Percentiles rank a stretch among this genome's conserved stretches.
phyloP scores from a whole-genome alignment of 1,284 basidiomycete genomes.

The Tilletia walkeri region DNA sequence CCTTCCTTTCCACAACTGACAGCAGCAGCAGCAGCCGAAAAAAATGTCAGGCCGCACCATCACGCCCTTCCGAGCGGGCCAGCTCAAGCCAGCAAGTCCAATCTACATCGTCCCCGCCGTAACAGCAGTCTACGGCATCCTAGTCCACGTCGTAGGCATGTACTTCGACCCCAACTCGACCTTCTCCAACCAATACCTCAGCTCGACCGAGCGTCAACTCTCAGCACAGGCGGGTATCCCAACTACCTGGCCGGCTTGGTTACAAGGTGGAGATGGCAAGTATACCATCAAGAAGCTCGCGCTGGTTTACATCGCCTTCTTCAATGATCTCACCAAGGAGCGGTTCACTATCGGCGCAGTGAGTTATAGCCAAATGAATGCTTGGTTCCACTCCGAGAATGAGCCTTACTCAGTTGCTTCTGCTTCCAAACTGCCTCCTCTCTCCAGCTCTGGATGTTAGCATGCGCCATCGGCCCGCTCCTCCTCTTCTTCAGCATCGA shows the following conservation, averaged over 20 bases:
- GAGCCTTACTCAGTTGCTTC: neutral
- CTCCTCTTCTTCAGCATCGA: slow-evolving; percentile 17
- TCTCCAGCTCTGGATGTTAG: neutral
- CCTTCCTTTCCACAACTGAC: no score
- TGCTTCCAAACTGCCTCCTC: neutral
- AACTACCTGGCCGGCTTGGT: slow-evolving; percentile 9
- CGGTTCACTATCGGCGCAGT: neutral
- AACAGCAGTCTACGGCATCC: slow-evolving; percentile 4
- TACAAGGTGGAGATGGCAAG: slow-evolving; percentile 5
- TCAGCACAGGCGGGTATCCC: slow-evolving; percentile 11
- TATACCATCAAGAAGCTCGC: neutral
- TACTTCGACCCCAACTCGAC: slow-evolving; percentile 12
- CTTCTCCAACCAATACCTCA: neutral
- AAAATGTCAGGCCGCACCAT: slow-evolving; percentile 12
- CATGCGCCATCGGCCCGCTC: slow-evolving; percentile 1
- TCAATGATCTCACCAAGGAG: neutral
- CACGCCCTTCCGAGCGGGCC: slow-evolving; percentile 14
- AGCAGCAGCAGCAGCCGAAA: neutral
- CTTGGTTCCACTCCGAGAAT: neutral
- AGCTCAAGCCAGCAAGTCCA: slow-evolving; percentile 8
- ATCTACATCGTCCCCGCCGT: slow-evolving; percentile 10
- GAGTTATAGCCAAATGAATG: neutral
- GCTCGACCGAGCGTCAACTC: slow-evolving; percentile 3
- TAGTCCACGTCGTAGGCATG: slow-evolving; percentile 11
- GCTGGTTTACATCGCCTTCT: slow-evolving; percentile 3